Evolutionary conservation across 2,329 filamentous ascomycete species (phyloP).

Genomic region (Chrysosporium keratinophilum): DNA sequence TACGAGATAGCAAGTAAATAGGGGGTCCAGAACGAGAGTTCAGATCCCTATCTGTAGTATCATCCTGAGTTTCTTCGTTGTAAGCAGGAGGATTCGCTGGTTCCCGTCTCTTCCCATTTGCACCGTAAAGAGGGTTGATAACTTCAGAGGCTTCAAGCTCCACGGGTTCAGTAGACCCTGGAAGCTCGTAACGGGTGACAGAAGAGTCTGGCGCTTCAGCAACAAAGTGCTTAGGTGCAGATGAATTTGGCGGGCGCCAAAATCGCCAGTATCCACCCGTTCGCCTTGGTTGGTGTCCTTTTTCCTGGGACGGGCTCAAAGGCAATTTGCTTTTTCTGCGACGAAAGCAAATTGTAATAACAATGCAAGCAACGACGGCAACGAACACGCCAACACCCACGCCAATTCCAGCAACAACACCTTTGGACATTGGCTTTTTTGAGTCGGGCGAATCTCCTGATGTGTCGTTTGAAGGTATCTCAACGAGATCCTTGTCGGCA

Average conservation of each 20-base stretch:
- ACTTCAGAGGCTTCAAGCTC: slow-evolving; percentile 13
- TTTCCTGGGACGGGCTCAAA: not conserved
- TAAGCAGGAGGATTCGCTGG: not conserved
- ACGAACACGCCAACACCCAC: slow-evolving; percentile 6
- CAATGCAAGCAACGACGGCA: slow-evolving; percentile 8
- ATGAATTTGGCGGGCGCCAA: slow-evolving; percentile 7
- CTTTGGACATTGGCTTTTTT: not conserved
- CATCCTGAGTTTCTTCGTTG: not conserved
- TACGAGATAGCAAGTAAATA: slow-evolving; percentile 1
- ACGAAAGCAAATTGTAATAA: slow-evolving; percentile 12
- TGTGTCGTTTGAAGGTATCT: slow-evolving; percentile 18
- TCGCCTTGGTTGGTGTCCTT: slow-evolving; percentile 12
- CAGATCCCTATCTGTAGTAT: not conserved
- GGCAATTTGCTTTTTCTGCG: slow-evolving; percentile 1
- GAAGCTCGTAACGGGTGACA: slow-evolving; percentile 19
- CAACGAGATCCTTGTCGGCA: slow-evolving; percentile 16
- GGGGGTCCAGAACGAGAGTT: not conserved
- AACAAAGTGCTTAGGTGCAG: slow-evolving; percentile 17
- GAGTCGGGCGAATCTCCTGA: not conserved
- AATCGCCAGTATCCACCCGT: slow-evolving; percentile 12
- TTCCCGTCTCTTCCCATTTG: slow-evolving; percentile 1
- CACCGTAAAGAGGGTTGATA: not conserved
- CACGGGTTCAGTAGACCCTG: not conserved
- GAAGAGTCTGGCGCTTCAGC: slow-evolving; percentile 21
- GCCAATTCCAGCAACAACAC: slow-evolving; percentile 12